Base-by-base conservation (phyloP, 2,329 filamentous ascomycete species). In the Phaeosphaeria sp. region DNA sequence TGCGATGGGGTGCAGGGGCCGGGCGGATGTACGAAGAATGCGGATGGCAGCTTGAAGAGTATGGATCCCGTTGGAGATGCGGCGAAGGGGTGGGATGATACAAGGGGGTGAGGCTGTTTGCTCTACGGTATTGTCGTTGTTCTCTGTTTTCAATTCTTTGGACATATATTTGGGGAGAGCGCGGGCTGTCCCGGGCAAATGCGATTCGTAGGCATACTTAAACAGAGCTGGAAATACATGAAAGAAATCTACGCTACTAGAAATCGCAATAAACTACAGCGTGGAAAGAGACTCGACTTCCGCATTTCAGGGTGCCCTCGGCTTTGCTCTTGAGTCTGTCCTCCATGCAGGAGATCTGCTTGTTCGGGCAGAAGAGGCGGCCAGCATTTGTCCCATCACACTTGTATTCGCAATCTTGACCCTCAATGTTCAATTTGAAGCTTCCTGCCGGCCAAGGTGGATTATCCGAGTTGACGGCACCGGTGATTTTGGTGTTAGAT, bases 341-440 rank as follows among this genome's bases (percentile, higher is more conserved):
- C 49, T 60, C 60, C 20, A 1, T n/a, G 25, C 56, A 63, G 20
- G 20, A 39, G 17, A 63, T 53, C 25, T 55, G 21, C 48, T 33
- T 63, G 3, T 55, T 41, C 3, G 47, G 54, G 46, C 56, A 63
- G 23, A 58, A 60, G n/a, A 63, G 52, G 15, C 54, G 18, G 27
- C 60, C 54, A 47, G 56, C 20, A 54, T 60, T 60, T 20, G 47
- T 58, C 21, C 60, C 54, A 52, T 59, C 56, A 33, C 47, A 53
- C 54, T 63, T 63, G 46, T 63, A 57, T 46, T 60, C 48, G 46
- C 57, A 60, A 5, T 52, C 33, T 41, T 53, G 42, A 21, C 60
- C 60, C 21, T 57, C 54, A 21, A 63, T 55, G 6, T 57, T 58
- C 51, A 63, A 18, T 27, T 60, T 58, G 46, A 53, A 63, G 22